Evolutionary conservation across 306 rosid genomes (phyloP), one percentile per base, ranked within the genome.

Genomic region (Citrullus mucosospermus): DNA sequence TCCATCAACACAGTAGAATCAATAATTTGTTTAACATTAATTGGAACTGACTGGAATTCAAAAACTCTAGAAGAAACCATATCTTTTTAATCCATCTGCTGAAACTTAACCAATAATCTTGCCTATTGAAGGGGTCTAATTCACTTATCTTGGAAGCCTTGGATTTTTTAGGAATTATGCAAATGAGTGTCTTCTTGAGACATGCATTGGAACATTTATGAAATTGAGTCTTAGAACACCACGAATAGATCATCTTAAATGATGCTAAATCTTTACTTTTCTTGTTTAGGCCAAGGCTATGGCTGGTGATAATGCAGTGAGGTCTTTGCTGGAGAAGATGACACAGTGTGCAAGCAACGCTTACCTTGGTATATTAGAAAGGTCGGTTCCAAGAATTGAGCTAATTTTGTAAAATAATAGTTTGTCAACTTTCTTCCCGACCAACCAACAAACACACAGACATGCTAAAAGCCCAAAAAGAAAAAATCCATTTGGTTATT

Each of bases 271-370:
- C 85, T 83, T 63, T 39, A 79, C 80, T 79, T 69, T 50, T 73
- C 77, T 46, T 85, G 36, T 86, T 32, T 82, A 95, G 98, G 98
- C 97, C 79, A 95, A 92, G 92, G 98, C 98, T 84, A 91, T 95
- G 98, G 97, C 97, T 68, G 98, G 98, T 80, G 97, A 95, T 86
- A 89, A 82, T 81, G 88, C 92, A 76, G 91, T 95, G 34, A 89
- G 98, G 86, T 91, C 91, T 70, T 87, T 95, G 88, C 89, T 95
- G 77, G 98, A 95, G 79, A 95, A 92, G 84, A 92, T 95, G 98
- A 73, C 92, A 63, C 93, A 92, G 80, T 86, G 92, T 83, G 97
- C 98, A 43, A 92, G 96, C 86, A 92, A 88, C 82, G 98, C 98
- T 38, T 95, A 92, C 86, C 91, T 92, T 81, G 88, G 93, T 85